Evolutionary conservation across 169 alveolate species (phyloP), one percentile per base, ranked within the genome.

Genomic region (Besnoitia besnoiti): DNA sequence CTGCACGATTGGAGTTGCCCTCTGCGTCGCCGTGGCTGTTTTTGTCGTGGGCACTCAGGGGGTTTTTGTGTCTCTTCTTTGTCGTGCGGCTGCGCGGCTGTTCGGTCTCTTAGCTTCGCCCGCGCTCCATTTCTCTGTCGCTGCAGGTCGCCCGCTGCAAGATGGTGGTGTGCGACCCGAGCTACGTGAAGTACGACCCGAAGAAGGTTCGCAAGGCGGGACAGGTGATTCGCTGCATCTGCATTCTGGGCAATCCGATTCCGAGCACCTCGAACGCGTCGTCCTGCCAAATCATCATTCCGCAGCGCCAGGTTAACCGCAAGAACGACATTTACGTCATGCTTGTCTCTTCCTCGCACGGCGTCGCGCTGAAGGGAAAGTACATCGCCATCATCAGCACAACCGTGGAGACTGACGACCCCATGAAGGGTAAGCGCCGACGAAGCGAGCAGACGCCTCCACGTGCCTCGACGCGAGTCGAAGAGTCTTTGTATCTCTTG

Each of bases 361-460:
- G 77, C 24, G 82, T 94, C 8, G 50, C 85, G 16, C 35, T 42
- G 73, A 50, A 82, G 51, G 90, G 93, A 16, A 91, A 88, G 92
- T 98, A 97, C 94, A 97, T 99, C 82, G 99, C 99, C 33, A 98
- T 98, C 59, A 97, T 98, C 67, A 96, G 99, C 55, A 98, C 99
- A 0, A 98, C 99, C 5, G 99, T 98, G 61, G 99, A 99, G 96
- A 98, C 99, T 37, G 94, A 90, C 75, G 96, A 98, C 77, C 99
- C 99, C 30, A 94, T 96, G 87, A 90, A 90, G 59, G 90, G 92
- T 73, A 92, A 21, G 19, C 76, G n/a, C n/a, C n/a, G n/a, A n/a
- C n/a, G n/a, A n/a, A n/a, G n/a, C n/a, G n/a, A n/a, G n/a, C n/a
- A n/a, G n/a, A n/a, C n/a, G n/a, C n/a, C n/a, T n/a, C n/a, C n/a